phyloP scores from a whole-genome alignment of 2,329 filamentous ascomycete genomes.

The Plectosphaerella cucumerina region DNA sequence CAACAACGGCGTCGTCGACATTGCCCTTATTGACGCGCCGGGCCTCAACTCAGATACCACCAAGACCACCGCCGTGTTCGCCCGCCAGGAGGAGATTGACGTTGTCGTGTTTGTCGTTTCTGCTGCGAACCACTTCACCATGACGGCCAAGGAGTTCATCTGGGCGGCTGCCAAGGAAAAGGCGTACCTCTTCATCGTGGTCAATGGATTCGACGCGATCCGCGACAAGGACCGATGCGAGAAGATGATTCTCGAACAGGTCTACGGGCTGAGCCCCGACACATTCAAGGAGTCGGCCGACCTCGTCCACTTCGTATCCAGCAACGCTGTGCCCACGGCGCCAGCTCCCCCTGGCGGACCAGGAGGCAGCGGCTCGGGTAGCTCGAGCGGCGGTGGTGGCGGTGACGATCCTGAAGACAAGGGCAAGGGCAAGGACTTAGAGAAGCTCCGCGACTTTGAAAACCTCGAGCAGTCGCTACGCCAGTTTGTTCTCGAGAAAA shows the following conservation, averaged over 20 bases:
- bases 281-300: constrained; percentile 92
- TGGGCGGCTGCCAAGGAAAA: constrained; percentile 94
- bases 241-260: constrained; percentile 89
- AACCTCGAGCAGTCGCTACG: constrained; percentile 83
- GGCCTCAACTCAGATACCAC: constrained; percentile 94
- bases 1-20: constrained; percentile 97
- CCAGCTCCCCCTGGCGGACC: constrained; percentile 53
- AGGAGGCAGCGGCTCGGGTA: constrained; percentile 47
- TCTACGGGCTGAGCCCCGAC: constrained; percentile 79
- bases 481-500: constrained; percentile 92
- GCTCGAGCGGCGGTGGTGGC: constrained; percentile 51
- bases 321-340: constrained; percentile 82
- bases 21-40: constrained; percentile 93
- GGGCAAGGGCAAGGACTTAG: constrained; percentile 81
- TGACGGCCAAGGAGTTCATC: constrained; percentile 97
- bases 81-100: constrained; percentile 95
- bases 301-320: constrained; percentile 96
- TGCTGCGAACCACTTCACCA: constrained; percentile 94
- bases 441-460: constrained; percentile 87
- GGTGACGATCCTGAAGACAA: constrained; percentile 53
- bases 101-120: constrained; percentile 98
- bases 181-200: constrained; percentile 97
- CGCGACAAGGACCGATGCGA: constrained; percentile 86
- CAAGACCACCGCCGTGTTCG: constrained; percentile 96
- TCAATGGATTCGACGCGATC: constrained; percentile 91